phyloP scores from a whole-genome alignment of 1,284 basidiomycete species.

The Gymnopus androsaceus region DNA sequence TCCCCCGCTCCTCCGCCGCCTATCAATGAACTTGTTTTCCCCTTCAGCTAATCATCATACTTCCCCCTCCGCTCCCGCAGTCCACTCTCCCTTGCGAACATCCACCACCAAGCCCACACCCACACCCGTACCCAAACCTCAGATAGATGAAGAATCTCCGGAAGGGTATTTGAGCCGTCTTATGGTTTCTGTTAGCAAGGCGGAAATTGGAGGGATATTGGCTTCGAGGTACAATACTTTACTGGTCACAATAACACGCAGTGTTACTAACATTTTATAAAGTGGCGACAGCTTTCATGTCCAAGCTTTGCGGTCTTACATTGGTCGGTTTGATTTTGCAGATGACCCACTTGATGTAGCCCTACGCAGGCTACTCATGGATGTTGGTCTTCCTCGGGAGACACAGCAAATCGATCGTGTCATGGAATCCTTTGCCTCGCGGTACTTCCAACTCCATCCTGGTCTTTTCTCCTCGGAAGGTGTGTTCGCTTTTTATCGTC shows the following conservation, averaged over 20 bases:
- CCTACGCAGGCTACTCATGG: constrained; percentile 88
- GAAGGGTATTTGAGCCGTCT: constrained; percentile 71
- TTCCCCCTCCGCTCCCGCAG: constrained; percentile 24
- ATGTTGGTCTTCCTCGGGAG: constrained; percentile 88
- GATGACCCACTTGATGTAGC: constrained; percentile 91
- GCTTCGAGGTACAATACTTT: constrained; percentile 68
- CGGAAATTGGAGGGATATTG: constrained; percentile 76
- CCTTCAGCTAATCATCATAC: constrained; percentile 28
- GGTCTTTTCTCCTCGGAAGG: constrained; percentile 79
- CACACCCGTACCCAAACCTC: constrained; percentile 51
- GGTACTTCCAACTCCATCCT: constrained; percentile 86
- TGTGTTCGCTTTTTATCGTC: constrained; percentile 32
- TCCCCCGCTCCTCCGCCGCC: constrained; percentile 66
- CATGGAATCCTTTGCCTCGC: constrained; percentile 90
- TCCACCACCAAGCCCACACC: constrained; percentile 47
- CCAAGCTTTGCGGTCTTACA: constrained; percentile 71
- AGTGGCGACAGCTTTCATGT: constrained; percentile 78
- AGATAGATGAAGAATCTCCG: constrained; percentile 63
- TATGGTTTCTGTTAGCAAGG: constrained; percentile 63
- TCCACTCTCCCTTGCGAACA: constrained; percentile 36
- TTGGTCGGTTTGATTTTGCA: constrained; percentile 80
- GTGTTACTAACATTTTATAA: constrained; percentile 13
- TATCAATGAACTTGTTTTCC: constrained; percentile 69
- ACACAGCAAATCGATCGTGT: constrained; percentile 99
- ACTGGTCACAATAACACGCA: constrained; percentile 15